Evolutionary conservation across 148 eudicot species (phyloP).

Genomic region (Vaccinium corymbosum): DNA sequence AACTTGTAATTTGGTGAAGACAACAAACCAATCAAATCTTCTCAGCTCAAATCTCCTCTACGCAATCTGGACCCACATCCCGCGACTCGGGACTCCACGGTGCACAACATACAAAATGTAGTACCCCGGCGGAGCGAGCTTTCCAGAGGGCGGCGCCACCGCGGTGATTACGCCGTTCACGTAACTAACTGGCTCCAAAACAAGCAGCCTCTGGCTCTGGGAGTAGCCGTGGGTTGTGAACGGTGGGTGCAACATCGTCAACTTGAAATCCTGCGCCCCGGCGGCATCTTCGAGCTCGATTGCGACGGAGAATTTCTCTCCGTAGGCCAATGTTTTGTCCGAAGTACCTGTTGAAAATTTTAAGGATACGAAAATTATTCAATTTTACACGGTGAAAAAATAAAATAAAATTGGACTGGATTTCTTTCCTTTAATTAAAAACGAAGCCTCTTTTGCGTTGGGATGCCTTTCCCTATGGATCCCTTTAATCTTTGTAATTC

Average conservation of each 20-base stretch:
- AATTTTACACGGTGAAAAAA: no score
- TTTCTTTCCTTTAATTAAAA: no score
- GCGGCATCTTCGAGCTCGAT: slow-evolving; percentile 6
- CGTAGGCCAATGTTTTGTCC: slow-evolving; percentile 24
- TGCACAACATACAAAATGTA: slow-evolving; percentile 53
- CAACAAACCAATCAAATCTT: neutral
- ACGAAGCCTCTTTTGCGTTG: no score
- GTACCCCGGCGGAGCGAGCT: slow-evolving; percentile 79
- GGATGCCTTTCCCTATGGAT: no score
- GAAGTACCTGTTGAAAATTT: neutral
- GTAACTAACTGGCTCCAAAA: slow-evolving; percentile 15
- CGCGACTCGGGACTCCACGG: slow-evolving; percentile 63
- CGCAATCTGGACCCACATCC: slow-evolving; percentile 59
- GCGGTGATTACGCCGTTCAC: slow-evolving; percentile 16
- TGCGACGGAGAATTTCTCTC: slow-evolving; percentile 21
- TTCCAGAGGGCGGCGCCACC: slow-evolving; percentile 43
- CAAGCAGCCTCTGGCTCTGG: slow-evolving; percentile 59
- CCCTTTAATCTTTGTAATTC: no score
- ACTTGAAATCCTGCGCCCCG: slow-evolving; percentile 29
- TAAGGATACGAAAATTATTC: neutral
- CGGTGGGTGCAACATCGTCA: slow-evolving; percentile 60
- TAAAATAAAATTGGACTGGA: no score
- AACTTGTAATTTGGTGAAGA: neutral
- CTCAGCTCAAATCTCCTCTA: slow-evolving; percentile 3
- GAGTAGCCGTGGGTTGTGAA: slow-evolving; percentile 96